Evolutionary conservation across 345 rosid species (phyloP).

Genomic region (Leavenworthia alabamica): DNA sequence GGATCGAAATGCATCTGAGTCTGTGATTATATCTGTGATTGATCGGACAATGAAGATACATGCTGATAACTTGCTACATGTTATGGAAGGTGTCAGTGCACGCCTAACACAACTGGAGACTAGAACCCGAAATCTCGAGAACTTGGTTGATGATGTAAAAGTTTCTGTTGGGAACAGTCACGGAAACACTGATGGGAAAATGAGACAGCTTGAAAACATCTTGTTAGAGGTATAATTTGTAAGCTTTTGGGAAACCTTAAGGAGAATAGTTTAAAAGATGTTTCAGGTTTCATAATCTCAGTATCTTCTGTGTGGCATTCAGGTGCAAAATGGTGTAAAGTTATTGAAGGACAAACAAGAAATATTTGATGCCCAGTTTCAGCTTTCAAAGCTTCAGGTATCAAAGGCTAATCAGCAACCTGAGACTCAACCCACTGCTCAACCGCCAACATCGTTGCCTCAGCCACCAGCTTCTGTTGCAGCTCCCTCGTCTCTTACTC

Average conservation of each 20-base stretch:
- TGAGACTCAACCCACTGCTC: constrained; percentile 52
- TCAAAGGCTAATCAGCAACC: constrained; percentile 44
- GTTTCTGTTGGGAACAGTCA: constrained; percentile 67
- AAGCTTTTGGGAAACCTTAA: background rate
- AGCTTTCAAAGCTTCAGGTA: constrained; percentile 53
- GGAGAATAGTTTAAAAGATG: background rate
- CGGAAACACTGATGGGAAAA: constrained; percentile 70
- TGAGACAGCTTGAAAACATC: constrained; percentile 81
- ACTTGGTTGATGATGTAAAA: constrained; percentile 76
- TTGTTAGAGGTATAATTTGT: constrained; percentile 64
- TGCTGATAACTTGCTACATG: constrained; percentile 59
- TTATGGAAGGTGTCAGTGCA: constrained; percentile 65
- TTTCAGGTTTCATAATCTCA: background rate
- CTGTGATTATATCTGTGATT: constrained; percentile 46
- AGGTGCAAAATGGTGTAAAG: constrained; percentile 76
- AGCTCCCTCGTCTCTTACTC: constrained; percentile 39
- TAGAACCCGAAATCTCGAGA: constrained; percentile 61
- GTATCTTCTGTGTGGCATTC: constrained; percentile 11
- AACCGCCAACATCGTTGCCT: constrained; percentile 32
- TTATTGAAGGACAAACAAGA: constrained; percentile 76
- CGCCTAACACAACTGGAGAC: constrained; percentile 77
- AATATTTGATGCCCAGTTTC: constrained; percentile 56
- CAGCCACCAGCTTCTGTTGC: constrained; percentile 34
- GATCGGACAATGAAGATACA: constrained; percentile 71
- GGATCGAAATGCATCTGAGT: constrained; percentile 38